Conservation (phyloP, 75 land plant genomes). For the Picea sitchensis region DNA sequence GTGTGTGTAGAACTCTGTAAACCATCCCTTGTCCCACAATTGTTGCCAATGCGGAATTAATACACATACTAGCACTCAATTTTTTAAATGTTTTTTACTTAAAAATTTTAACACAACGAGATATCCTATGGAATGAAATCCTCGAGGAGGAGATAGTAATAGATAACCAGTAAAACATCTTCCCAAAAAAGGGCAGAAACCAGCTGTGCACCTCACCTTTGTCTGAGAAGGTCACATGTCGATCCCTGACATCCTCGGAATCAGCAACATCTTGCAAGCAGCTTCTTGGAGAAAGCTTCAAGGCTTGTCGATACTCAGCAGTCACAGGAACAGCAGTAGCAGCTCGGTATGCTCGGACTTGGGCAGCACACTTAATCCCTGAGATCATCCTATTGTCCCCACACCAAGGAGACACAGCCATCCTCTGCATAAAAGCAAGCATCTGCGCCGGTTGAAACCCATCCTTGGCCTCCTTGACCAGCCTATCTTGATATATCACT, state of each 20-base stretch:
- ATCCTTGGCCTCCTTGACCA: constrained; percentile 37
- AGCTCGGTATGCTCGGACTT: constrained; percentile 35
- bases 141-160: too few species aligned
- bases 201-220: constrained; percentile 6
- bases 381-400: constrained; percentile 16
- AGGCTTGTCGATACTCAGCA: constrained; percentile 2
- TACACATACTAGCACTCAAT: too few species aligned
- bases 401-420: constrained; percentile 41
- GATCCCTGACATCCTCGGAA: too few species aligned
- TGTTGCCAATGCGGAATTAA: too few species aligned
- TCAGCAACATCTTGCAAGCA: not conserved
- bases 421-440: constrained; percentile 36
- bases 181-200: not conserved
- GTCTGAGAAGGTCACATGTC: not conserved
- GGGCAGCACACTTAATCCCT: constrained; percentile 24
- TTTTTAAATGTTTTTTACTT: too few species aligned
- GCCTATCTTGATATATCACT: constrained; percentile 28
- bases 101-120: too few species aligned
- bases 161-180: too few species aligned
- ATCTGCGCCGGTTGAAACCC: constrained; percentile 34
- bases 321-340: constrained; percentile 9
- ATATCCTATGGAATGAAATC: too few species aligned
- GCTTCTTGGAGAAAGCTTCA: not conserved
- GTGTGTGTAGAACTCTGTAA: too few species aligned
- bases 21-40: too few species aligned